Base-by-base conservation (phyloP, 2,329 filamentous ascomycete species). In the Ceratocystis cacaofunesta region DNA sequence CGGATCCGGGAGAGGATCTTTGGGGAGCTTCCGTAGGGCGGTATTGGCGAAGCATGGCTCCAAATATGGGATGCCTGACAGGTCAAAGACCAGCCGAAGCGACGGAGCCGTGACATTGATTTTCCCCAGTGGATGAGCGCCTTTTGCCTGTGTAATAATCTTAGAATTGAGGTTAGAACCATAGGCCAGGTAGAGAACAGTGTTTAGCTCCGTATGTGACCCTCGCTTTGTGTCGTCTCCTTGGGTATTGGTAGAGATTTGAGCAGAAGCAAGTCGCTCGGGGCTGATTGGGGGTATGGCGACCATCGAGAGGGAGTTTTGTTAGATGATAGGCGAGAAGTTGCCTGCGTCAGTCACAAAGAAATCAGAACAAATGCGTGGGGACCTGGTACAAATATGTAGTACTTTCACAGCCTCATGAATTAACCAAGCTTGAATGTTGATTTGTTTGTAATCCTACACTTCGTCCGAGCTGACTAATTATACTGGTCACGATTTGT, bases 1-100 rank as follows among this genome's bases (percentile, higher is more conserved):
- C 48, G 73, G 60, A 67, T 72, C 19, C 72, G 72, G 63, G 72
- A 72, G 19, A 3, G 69, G 72, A 66, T 73, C 70, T 67, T 76
- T 77, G 17, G 77, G 79, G 50, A 80, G 69, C 72, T 84, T 79
- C 61, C 87, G 83, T 63, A 80, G 79, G 17, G 81, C 82, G 1
- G 87, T 87, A 71, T 95, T 96, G 66, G 90, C 91, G 73, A 97
- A 96, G 74, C 92, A 96, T 0, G 94, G 92, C 75, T 97, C 94
- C 12, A 76, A 72, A 76, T 97, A 97, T 0, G 94, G 89, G 0
- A 96, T 72, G 0, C 91, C 92, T 0, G 91, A 84, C 0, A 97
- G 82, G 72, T 94, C 88, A 74, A 99, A 96, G 5, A 86, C 89
- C 63, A 99, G 78, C 62, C 83, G 80, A 61, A 97, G 78, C 4